Base-by-base conservation (phyloP, 2,329 filamentous ascomycete genomes). In the Seiridium unicorne region DNA sequence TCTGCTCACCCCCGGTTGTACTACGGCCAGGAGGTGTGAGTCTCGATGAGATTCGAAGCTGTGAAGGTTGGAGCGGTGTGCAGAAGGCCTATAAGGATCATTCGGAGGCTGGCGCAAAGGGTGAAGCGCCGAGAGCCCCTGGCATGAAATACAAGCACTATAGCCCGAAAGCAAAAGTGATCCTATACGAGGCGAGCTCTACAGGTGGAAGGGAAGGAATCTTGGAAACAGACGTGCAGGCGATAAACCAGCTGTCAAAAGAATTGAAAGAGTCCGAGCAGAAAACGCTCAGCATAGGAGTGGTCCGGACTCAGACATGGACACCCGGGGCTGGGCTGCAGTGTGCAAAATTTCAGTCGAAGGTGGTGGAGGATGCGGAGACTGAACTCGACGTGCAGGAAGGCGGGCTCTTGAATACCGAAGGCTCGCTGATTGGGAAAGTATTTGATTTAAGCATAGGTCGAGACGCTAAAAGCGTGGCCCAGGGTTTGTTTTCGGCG, bases 121-220 rank as follows among this genome's bases (percentile, higher is more conserved):
- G 84, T 55, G 61, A 63, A n/a, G 82, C 84, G 8, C 95, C 95
- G 0, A 83, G 92, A 60, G 95, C 95, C 1, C 95, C 95, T 0
- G 95, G 95, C 1, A 99, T 99, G 95, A 99, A 99, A 76, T 99
- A 99, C 73, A 92, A 95, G 72, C 95, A 99, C 73, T 99, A 99
- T 71, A 96, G 93, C 48, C 95, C 95, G 1, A 91, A 89, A 73
- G 96, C 95, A 1, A 87, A 83, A 51, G 93, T 99, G 2, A 79
- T 96, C 11, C 80, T 98, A 1, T 96, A 93, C 71, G 92, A 97
- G 72, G 76, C 84, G 34, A 74, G 70, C 44, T 77, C 71, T 72
- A 63, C 62, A 10, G 66, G 62, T 9, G 73, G 76, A 31, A 64
- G 66, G 48, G 69, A 69, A 8, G 78, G 78, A 6, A 69, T 81